A percentile compares a stretch with the other conserved stretches of the same genome.
phyloP scores from a whole-genome alignment of 1,284 basidiomycete species.

The Leccinum huronense region DNA sequence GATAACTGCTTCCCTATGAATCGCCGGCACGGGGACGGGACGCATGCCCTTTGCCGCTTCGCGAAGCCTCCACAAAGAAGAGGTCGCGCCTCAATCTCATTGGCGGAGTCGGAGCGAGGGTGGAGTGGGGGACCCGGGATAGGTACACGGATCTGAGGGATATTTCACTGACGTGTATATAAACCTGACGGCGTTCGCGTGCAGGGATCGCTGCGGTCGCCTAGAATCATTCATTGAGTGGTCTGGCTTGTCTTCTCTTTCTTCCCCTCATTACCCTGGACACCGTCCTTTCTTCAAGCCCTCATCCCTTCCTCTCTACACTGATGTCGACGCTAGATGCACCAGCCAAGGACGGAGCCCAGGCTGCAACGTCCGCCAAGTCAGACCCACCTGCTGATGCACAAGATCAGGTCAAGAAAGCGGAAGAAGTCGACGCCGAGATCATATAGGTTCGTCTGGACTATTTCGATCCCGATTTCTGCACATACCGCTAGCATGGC shows the following conservation, averaged over 20 bases:
- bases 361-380: neutral
- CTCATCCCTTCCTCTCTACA: neutral
- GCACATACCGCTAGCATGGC: too few relatives aligned
- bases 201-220: constrained; percentile 10
- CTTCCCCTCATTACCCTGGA: neutral
- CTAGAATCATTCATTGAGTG: neutral
- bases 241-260: neutral
- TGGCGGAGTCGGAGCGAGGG: constrained; percentile 26
- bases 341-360: constrained; percentile 4
- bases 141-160: neutral
- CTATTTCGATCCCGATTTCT: too few relatives aligned
- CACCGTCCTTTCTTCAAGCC: neutral
- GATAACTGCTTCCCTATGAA: constrained; percentile 18
- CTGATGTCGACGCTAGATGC: constrained; percentile 20
- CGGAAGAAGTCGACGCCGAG: constrained; percentile 27
- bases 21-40: neutral
- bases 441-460: constrained; percentile 24
- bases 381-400: neutral
- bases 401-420: constrained; percentile 8
- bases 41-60: constrained; percentile 5
- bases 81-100: constrained; percentile 22
- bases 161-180: constrained; percentile 13
- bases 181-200: constrained; percentile 13
- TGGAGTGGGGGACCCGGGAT: constrained; percentile 11
- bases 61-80: constrained; percentile 11